These are phyloP conservation scores for Capillidium rhysosporum DNA, from an alignment of 371 early-diverging fungal species.

Conservation along the genomic window DNA sequence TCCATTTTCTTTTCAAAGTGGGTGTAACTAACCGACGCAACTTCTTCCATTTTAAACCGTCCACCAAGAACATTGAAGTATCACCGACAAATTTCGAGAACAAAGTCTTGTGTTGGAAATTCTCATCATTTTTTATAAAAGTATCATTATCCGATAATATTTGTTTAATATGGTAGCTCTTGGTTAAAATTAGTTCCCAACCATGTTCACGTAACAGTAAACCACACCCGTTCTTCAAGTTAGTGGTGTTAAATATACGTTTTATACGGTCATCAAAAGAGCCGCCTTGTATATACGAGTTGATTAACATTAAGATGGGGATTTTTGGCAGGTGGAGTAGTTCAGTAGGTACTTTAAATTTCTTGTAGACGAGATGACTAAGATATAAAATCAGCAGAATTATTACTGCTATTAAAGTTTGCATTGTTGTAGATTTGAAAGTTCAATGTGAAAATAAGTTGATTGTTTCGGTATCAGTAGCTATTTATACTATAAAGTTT, in stretches of 20 bases:
- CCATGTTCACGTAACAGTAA: neutral
- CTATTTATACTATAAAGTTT: too few relatives aligned
- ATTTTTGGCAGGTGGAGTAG: neutral
- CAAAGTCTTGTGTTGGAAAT: neutral
- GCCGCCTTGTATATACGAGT: neutral
- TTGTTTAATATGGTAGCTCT: neutral
- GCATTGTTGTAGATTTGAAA: too few relatives aligned
- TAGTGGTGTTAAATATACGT: neutral
- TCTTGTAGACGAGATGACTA: neutral
- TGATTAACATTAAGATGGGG: neutral
- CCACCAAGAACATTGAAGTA: neutral
- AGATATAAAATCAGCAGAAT: neutral
- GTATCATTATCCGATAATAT: neutral
- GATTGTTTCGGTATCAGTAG: too few relatives aligned
- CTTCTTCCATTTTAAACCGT: neutral
- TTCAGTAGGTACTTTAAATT: neutral
- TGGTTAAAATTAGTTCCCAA: neutral
- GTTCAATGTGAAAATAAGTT: too few relatives aligned
- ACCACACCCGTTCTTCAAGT: neutral
- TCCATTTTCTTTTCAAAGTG: neutral
- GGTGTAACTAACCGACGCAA: neutral
- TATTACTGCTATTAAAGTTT: too few relatives aligned
- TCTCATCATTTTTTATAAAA: neutral
- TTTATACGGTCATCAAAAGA: neutral
- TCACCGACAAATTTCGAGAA: neutral